Percentiles rank a stretch among this genome's conserved stretches.
Evolutionary conservation across 441 rosid genomes (phyloP).

Genomic region (Bruguiera hainesii): DNA sequence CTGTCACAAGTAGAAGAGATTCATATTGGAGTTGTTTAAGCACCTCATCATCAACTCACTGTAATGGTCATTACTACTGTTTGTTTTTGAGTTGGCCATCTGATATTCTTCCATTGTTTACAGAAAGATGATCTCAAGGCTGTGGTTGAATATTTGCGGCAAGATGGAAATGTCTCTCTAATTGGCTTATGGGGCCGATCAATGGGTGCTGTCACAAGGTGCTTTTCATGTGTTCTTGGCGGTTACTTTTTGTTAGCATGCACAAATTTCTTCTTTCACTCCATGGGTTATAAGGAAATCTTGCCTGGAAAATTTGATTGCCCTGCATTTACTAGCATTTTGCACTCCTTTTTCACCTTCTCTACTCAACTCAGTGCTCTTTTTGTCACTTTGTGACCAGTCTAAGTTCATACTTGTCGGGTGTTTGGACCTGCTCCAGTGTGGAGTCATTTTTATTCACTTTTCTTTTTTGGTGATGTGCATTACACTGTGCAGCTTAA

Average conservation of each 20-base stretch:
- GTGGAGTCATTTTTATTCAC: slow-evolving; percentile 9
- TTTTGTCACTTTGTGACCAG: not conserved
- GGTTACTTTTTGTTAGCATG: slow-evolving; percentile 14
- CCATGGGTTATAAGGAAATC: not conserved
- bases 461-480: slow-evolving; percentile 19
- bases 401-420: slow-evolving; percentile 10
- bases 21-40: not conserved
- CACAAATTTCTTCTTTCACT: slow-evolving; percentile 6
- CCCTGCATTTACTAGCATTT: not conserved
- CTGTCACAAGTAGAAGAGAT: slow-evolving; percentile 6
- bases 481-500: slow-evolving; percentile 50
- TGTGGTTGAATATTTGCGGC: slow-evolving; percentile 78
- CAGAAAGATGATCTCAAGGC: slow-evolving; percentile 95
- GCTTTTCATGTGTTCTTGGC: slow-evolving; percentile 18
- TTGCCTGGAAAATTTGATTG: slow-evolving; percentile 1
- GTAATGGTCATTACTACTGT: slow-evolving; percentile 8
- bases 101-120: slow-evolving; percentile 29
- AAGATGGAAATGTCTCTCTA: slow-evolving; percentile 89
- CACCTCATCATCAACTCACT: slow-evolving; percentile 8
- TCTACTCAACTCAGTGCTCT: not conserved
- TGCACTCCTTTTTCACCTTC: not conserved
- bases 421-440: slow-evolving; percentile 1
- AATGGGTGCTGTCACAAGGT: slow-evolving; percentile 99
- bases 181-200: slow-evolving; percentile 99
- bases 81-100: slow-evolving; percentile 15